Conservation (phyloP, 441 rosid species). For the Rhodomyrtus psidioides region DNA sequence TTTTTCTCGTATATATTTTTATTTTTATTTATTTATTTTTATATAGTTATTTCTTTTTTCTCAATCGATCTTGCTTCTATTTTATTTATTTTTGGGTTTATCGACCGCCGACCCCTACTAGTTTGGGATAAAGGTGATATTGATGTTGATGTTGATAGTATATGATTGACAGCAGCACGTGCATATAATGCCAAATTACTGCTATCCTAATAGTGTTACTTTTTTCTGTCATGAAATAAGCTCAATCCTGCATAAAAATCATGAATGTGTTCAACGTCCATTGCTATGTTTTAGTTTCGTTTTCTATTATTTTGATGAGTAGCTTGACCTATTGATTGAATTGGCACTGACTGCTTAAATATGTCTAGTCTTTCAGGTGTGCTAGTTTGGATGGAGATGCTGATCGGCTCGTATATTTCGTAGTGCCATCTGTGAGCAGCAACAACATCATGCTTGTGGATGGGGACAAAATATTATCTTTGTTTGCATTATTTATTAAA, state of each 20-base stretch:
- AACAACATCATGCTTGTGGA: constrained; percentile 63
- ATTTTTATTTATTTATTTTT: too few relatives aligned
- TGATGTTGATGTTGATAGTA: too few relatives aligned
- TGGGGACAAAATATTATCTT: constrained; percentile 83
- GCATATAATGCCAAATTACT: not conserved
- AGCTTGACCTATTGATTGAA: not conserved
- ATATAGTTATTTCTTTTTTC: too few relatives aligned
- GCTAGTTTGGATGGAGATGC: constrained; percentile 98
- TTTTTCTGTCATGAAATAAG: not conserved
- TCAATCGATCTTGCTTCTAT: too few relatives aligned
- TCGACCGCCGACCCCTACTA: too few relatives aligned
- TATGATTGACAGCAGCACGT: not conserved
- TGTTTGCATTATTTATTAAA: constrained; percentile 76
- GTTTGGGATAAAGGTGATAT: too few relatives aligned
- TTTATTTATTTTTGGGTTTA: too few relatives aligned
- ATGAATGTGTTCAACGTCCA: not conserved
- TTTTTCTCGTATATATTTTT: too few relatives aligned
- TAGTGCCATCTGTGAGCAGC: constrained; percentile 25
- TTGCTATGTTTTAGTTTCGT: not conserved
- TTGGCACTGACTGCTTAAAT: constrained; percentile 17
- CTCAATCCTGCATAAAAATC: not conserved
- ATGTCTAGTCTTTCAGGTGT: constrained; percentile 60
- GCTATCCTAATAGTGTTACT: not conserved
- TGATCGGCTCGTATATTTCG: constrained; percentile 83
- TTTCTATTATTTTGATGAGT: not conserved